Percentiles rank a stretch among this genome's conserved stretches.
phyloP scores from a whole-genome alignment of 306 rosid species.

The Trifolium dubium region DNA sequence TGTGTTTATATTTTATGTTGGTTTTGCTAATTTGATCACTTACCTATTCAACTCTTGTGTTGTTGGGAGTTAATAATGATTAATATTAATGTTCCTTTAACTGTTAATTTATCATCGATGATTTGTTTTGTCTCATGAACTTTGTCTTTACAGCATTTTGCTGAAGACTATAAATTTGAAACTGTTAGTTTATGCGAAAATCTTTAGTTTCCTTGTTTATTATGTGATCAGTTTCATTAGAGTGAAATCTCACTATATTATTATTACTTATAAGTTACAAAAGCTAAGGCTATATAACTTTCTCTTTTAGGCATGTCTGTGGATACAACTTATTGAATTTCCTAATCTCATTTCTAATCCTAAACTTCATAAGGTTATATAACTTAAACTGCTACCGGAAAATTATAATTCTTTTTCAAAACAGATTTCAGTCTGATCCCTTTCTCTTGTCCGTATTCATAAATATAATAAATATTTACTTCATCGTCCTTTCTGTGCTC shows the following conservation, averaged over 20 bases:
- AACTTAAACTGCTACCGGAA: slow-evolving; percentile 7
- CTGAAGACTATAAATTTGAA: background rate
- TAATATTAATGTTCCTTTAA: slow-evolving; percentile 12
- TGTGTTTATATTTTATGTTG: slow-evolving; percentile 51
- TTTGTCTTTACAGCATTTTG: slow-evolving; percentile 33
- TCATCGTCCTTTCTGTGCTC: slow-evolving; percentile 16
- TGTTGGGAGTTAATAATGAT: slow-evolving; percentile 29
- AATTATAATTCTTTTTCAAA: slow-evolving; percentile 1
- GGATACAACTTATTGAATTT: slow-evolving; percentile 13
- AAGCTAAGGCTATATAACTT: background rate
- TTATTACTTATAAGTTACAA: background rate
- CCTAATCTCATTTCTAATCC: slow-evolving; percentile 32
- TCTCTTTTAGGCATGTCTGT: slow-evolving; percentile 22
- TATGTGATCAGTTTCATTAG: slow-evolving; percentile 34
- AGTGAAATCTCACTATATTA: slow-evolving; percentile 35
- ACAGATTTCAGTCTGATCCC: slow-evolving; percentile 20
- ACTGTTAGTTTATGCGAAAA: slow-evolving; percentile 8
- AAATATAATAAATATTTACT: slow-evolving; percentile 24
- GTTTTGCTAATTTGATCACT: slow-evolving; percentile 33
- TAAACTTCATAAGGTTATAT: slow-evolving; percentile 20
- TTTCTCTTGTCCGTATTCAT: background rate
- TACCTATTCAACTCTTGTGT: slow-evolving; percentile 29
- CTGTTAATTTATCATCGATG: slow-evolving; percentile 24
- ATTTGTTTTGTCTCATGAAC: slow-evolving; percentile 20
- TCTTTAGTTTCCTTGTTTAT: slow-evolving; percentile 22